Conservation (phyloP, 208 protist species). For the Acanthamoeba sp. region DNA sequence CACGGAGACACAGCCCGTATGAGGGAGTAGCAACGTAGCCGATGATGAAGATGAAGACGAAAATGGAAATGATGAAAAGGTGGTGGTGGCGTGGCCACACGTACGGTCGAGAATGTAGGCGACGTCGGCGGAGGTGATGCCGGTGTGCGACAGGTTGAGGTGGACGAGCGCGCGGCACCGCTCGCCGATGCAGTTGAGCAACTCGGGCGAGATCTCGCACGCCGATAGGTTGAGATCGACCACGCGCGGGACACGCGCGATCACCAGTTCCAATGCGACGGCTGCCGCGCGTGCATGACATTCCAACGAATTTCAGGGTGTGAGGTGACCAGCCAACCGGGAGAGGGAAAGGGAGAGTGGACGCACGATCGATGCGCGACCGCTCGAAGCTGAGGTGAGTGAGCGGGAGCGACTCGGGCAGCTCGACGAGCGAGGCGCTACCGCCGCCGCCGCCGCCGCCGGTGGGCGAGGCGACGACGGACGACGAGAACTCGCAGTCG, state of each 20-base stretch:
- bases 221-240: conserved; percentile 6
- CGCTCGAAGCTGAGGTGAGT: conserved; percentile 15
- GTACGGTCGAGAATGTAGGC: neutral
- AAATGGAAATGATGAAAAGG: too few relatives aligned
- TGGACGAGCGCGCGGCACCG: neutral
- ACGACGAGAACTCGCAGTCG: conserved; percentile 28
- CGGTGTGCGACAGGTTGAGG: conserved; percentile 14
- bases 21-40: too few relatives aligned
- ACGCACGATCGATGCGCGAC: neutral
- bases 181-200: neutral
- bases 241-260: neutral
- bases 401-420: neutral
- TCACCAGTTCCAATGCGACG: neutral
- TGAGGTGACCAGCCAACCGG: neutral
- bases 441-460: too few relatives aligned
- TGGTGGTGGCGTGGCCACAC: neutral
- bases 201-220: neutral
- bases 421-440: neutral
- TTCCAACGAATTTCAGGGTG: too few relatives aligned
- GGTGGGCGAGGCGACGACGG: too few relatives aligned
- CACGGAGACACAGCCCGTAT: neutral
- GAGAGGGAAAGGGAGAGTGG: neutral
- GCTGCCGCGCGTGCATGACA: too few relatives aligned
- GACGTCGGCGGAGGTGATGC: neutral
- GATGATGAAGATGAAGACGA: too few relatives aligned